Conservation (phyloP, 352 stramenopile genomes). For the Phytophthora syringae region DNA sequence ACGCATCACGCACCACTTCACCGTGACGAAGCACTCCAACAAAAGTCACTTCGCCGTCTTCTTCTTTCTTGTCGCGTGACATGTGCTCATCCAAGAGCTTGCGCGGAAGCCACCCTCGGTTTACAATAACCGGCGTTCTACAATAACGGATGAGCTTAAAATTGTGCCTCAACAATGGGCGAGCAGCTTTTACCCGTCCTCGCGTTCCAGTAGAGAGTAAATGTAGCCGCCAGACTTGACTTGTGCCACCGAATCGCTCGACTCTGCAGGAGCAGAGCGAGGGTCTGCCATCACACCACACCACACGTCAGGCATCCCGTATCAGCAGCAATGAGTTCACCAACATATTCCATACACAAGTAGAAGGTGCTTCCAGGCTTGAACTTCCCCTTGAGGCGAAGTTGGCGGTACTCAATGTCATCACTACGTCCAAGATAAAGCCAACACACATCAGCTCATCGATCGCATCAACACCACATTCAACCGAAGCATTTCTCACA, state of each 20-base stretch:
- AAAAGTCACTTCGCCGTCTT: conserved; percentile 57
- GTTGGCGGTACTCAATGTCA: conserved; percentile 83
- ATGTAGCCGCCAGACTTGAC: conserved; percentile 87
- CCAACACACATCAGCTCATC: conserved; percentile 23
- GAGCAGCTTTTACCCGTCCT: conserved; percentile 54
- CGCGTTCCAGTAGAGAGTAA: conserved; percentile 80
- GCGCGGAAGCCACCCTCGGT: conserved; percentile 82
- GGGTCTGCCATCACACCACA: conserved; percentile 52
- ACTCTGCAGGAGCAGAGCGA: conserved; percentile 80
- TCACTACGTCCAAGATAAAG: conserved; percentile 41
- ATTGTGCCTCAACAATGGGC: neutral
- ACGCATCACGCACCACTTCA: conserved; percentile 67
- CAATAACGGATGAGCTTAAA: conserved; percentile 5
- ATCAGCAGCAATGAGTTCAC: neutral
- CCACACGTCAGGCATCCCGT: neutral
- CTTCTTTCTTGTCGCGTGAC: conserved; percentile 58
- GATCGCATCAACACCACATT: neutral
- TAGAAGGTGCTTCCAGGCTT: conserved; percentile 83
- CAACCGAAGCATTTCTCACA: conserved; percentile 36
- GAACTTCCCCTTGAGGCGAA: conserved; percentile 68
- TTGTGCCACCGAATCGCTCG: conserved; percentile 76
- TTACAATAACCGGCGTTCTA: conserved; percentile 86
- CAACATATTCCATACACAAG: conserved; percentile 54
- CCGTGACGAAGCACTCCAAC: conserved; percentile 80
- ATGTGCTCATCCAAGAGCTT: conserved; percentile 83